Conservation (phyloP, 306 rosid genomes). For the Quillaja saponaria region DNA sequence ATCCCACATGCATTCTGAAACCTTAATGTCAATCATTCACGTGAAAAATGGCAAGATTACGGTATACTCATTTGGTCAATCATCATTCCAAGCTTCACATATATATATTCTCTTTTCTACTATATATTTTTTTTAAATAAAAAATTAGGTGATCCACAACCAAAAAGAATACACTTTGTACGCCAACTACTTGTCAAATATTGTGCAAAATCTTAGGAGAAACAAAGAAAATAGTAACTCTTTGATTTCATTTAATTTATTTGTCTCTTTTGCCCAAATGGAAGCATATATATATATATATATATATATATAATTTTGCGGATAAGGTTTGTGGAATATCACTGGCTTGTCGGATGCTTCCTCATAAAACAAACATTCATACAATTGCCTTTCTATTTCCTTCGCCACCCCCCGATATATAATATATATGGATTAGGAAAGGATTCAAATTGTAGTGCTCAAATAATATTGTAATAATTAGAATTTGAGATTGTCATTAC, state of each 20-base stretch:
- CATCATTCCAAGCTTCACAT: conserved; percentile 26
- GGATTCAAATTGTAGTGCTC: too few relatives aligned
- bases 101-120: too few relatives aligned
- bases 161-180: background rate
- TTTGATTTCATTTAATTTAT: background rate
- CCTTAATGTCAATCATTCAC: conserved; percentile 21
- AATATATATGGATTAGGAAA: too few relatives aligned
- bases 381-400: too few relatives aligned
- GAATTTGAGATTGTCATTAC: too few relatives aligned
- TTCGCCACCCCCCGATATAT: too few relatives aligned
- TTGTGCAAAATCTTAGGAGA: conserved; percentile 37
- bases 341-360: conserved; percentile 35
- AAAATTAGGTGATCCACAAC: background rate
- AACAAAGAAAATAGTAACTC: conserved; percentile 21
- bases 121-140: background rate
- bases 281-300: too few relatives aligned
- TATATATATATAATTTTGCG: conserved; percentile 39
- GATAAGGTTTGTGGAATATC: conserved; percentile 37
- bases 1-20: conserved; percentile 55
- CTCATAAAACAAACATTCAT: conserved; percentile 23
- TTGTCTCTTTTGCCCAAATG: conserved; percentile 27
- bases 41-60: conserved; percentile 34
- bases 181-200: conserved; percentile 34
- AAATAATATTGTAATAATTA: too few relatives aligned
- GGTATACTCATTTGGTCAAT: conserved; percentile 36